Percentiles rank a stretch among this genome's conserved stretches.
These are phyloP conservation scores for Coemansia umbellata DNA, from an alignment of 192 early-diverging fungal genomes.

Conservation along the genomic window DNA sequence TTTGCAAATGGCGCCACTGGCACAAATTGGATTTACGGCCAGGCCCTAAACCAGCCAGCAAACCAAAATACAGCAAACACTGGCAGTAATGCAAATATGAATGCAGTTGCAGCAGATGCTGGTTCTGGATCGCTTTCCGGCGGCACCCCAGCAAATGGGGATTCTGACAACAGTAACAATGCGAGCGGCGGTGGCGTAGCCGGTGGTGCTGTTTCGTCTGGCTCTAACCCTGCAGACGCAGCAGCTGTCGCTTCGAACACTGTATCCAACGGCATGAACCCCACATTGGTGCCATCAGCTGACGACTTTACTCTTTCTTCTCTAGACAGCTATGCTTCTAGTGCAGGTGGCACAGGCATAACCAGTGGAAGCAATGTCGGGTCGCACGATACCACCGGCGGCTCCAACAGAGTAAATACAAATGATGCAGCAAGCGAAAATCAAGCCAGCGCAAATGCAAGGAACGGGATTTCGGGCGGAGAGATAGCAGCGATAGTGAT, in stretches of 20 bases:
- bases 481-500: slow-evolving; percentile 18
- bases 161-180: not conserved
- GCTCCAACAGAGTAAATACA: no score
- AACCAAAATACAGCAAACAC: not conserved
- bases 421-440: no score
- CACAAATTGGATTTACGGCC: not conserved
- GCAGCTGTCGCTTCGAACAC: no score
- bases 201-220: no score
- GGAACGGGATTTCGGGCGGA: slow-evolving; percentile 4
- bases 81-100: not conserved
- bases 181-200: not conserved
- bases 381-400: no score
- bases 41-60: no score
- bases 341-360: not conserved
- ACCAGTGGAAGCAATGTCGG: not conserved
- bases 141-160: not conserved
- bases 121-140: not conserved
- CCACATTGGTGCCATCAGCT: no score
- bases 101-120: no score
- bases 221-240: no score
- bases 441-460: not conserved
- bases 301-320: no score
- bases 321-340: no score
- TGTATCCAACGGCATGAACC: no score
- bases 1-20: not conserved